phyloP scores from a whole-genome alignment of 2,329 filamentous ascomycete species.

The Zymoseptoria crescenta region DNA sequence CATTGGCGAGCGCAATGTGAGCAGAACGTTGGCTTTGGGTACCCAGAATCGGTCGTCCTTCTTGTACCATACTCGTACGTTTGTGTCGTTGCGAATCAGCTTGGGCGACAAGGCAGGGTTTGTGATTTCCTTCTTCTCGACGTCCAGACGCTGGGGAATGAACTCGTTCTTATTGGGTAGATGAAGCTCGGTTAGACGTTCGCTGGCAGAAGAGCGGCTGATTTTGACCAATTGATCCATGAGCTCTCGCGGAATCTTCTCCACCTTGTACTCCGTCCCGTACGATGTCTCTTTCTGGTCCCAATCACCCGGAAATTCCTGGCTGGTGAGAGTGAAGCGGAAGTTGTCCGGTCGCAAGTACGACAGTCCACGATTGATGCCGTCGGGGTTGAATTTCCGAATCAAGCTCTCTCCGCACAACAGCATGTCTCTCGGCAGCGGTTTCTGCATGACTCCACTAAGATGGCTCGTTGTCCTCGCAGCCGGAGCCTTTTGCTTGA shows the following conservation, averaged over 20 bases:
- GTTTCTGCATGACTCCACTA: constrained; percentile 85
- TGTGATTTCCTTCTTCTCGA: constrained; percentile 86
- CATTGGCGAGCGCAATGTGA: constrained; percentile 71
- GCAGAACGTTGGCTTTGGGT: constrained; percentile 79
- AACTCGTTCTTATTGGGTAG: constrained; percentile 93
- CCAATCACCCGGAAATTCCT: constrained; percentile 77
- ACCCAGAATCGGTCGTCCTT: constrained; percentile 99
- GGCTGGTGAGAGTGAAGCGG: constrained; percentile 72
- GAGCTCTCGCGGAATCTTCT: constrained; percentile 70
- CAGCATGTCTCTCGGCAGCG: constrained; percentile 76
- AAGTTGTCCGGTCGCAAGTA: constrained; percentile 83
- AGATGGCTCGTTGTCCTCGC: constrained; percentile 81
- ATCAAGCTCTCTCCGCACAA: constrained; percentile 72
- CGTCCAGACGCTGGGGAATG: constrained; percentile 84
- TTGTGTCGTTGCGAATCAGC: constrained; percentile 74
- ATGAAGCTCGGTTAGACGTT: constrained; percentile 64
- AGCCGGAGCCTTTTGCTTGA: constrained; percentile 84
- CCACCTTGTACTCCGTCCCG: constrained; percentile 82
- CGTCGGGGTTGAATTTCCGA: constrained; percentile 69
- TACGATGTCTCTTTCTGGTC: constrained; percentile 94
- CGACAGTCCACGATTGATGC: constrained; percentile 65
- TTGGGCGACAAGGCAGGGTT: constrained; percentile 66
- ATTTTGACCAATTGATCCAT: constrained; percentile 62
- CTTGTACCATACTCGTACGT: constrained; percentile 87
- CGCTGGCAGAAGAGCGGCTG: constrained; percentile 44